A percentile compares a stretch with the other conserved stretches of the same genome.
Conservation (phyloP, 164 flowering plant genomes). For the Cinnamomum micranthum region DNA sequence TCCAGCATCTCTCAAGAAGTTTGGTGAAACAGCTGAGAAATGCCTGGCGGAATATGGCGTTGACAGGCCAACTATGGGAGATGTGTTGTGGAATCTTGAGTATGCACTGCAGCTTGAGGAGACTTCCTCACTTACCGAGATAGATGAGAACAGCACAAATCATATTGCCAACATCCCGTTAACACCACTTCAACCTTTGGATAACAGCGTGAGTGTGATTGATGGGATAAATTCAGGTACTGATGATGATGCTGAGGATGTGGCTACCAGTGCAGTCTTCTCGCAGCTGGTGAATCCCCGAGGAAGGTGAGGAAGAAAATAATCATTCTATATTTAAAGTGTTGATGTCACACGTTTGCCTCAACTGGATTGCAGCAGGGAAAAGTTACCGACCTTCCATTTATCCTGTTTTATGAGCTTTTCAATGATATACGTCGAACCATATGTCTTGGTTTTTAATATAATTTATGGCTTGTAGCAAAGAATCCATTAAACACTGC, state of each 20-base stretch:
- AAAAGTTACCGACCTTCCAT: background rate
- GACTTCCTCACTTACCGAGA: conserved; percentile 65
- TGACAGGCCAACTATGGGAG: conserved; percentile 94
- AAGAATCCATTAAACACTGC: conserved; percentile 16
- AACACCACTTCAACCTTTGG: conserved; percentile 45
- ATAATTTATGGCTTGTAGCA: conserved; percentile 16
- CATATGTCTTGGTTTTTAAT: conserved; percentile 21
- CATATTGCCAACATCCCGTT: conserved; percentile 66
- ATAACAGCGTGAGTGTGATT: conserved; percentile 65
- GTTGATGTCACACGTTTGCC: background rate
- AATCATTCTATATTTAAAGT: background rate
- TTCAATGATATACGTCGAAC: conserved; percentile 6
- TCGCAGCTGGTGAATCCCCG: conserved; percentile 95
- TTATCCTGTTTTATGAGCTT: conserved; percentile 10
- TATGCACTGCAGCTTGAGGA: conserved; percentile 93
- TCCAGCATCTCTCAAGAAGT: conserved; percentile 77
- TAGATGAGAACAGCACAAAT: conserved; percentile 88
- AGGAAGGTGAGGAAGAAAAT: conserved; percentile 46
- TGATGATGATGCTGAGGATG: conserved; percentile 81
- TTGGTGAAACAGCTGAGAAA: conserved; percentile 92
- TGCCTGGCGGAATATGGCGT: conserved; percentile 86
- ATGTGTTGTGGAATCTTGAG: conserved; percentile 90
- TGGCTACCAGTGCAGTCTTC: conserved; percentile 88
- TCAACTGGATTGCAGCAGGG: background rate
- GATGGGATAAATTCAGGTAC: conserved; percentile 54